Percentiles rank a stretch among this genome's conserved stretches.
These are phyloP conservation scores for Pseudogymnoascus sp. DNA, from an alignment of 2,329 filamentous ascomycete species.

Conservation along the genomic window DNA sequence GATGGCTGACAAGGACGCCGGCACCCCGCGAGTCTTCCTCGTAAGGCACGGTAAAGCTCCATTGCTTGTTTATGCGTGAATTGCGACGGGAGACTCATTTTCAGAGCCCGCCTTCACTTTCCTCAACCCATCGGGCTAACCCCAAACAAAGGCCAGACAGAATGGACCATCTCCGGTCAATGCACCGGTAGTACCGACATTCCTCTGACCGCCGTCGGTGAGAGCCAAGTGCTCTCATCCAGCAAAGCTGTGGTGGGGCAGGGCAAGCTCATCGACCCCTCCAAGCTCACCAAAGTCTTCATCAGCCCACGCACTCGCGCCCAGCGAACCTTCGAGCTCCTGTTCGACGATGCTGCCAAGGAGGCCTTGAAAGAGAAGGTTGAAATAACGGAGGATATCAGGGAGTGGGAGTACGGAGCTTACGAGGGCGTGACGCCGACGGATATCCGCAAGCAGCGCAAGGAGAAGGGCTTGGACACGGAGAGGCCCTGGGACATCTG, in stretches of 20 bases:
- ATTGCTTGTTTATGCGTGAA: neutral
- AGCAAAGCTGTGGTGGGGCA: slow-evolving; percentile 76
- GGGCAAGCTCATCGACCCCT: slow-evolving; percentile 77
- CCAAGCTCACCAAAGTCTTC: slow-evolving; percentile 45
- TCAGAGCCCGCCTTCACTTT: neutral
- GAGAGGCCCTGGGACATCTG: slow-evolving; percentile 68
- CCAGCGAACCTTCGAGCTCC: slow-evolving; percentile 79
- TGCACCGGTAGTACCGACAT: slow-evolving; percentile 87
- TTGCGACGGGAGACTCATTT: neutral
- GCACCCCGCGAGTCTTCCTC: slow-evolving; percentile 68
- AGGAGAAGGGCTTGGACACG: slow-evolving; percentile 45
- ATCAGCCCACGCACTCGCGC: slow-evolving; percentile 81
- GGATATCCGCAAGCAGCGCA: slow-evolving; percentile 56
- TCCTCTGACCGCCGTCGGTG: slow-evolving; percentile 72
- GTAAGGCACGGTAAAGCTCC: slow-evolving; percentile 62
- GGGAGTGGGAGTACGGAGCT: slow-evolving; percentile 85
- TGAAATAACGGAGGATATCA: slow-evolving; percentile 63
- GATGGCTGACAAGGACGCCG: slow-evolving; percentile 1
- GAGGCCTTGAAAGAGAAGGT: slow-evolving; percentile 30
- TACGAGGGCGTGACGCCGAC: slow-evolving; percentile 75
- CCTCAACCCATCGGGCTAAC: neutral
- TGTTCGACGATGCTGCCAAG: slow-evolving; percentile 43
- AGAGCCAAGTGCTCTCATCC: slow-evolving; percentile 67
- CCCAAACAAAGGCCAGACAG: slow-evolving; percentile 54
- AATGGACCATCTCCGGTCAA: slow-evolving; percentile 82